Evolutionary conservation across 2,329 filamentous ascomycete species (phyloP), one percentile per base, ranked within the genome.

Genomic region (Cladosporium sp.): DNA sequence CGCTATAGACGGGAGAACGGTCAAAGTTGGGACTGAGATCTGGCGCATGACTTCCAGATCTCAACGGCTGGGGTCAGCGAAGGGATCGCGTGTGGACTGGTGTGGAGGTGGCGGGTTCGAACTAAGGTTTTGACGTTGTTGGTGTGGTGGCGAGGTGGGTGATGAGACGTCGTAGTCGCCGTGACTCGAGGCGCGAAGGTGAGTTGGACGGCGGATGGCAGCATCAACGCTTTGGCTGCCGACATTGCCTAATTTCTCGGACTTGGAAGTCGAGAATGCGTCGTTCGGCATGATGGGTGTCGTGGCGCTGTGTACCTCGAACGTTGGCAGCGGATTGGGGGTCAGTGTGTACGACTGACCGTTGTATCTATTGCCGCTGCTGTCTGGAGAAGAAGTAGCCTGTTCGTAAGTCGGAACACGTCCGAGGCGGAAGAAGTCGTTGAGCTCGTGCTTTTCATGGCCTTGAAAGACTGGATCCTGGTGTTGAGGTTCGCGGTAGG

Each of bases 301-400:
- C 50, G 63, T 66, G 57, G 61, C 69, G 61, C 57, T 64, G 56
- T 61, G 59, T 50, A 72, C 65, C 40, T 73, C 71, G 60, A 75
- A 74, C 19, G 70, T 75, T 24, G 74, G 74, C 55, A 78, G 72
- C 24, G 75, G 76, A 39, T 72, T 73, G 51, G 74, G 74, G 28
- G 69, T 70, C 35, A 78, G 68, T 13, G 76, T 78, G 65, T 78
- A 78, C n/a, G 75, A 69, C 61, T 76, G 75, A 42, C 73, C 74
- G 58, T 71, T 65, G 58, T 67, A 70, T 60, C 72, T 76, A 64
- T 78, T 78, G 58, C 70, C 74, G 40, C 67, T 57, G 61, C 77
- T 73, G 64, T 77, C 71, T 57, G 60, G 51, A 25, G 58, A 59
- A 12, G 52, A 49, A 28, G 65, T 60, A 64, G 74, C 65, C 65